Conservation (phyloP, 2,329 filamentous ascomycete genomes). For the Ophiostoma tasmaniense region DNA sequence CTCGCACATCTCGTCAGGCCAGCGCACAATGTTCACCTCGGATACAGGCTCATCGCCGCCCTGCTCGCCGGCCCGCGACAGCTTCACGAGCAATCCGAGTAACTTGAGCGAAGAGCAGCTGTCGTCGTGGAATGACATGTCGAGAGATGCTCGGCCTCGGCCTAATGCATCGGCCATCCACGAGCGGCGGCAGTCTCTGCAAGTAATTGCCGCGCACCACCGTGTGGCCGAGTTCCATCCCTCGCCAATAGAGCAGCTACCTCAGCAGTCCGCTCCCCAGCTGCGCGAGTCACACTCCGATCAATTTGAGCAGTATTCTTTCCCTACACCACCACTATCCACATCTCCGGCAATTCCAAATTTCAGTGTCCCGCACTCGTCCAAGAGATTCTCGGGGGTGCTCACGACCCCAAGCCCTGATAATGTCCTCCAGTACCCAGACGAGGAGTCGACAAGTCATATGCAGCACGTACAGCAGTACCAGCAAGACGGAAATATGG, state of each 20-base stretch:
- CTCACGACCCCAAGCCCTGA: conserved; percentile 21
- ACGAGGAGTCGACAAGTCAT: background rate
- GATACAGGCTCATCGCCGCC: conserved; percentile 46
- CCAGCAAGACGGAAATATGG: background rate
- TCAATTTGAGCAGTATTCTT: background rate
- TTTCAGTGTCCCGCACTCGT: conserved; percentile 41
- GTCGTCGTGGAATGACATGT: conserved; percentile 17
- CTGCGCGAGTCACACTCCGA: background rate
- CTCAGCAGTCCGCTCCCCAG: background rate
- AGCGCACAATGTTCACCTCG: conserved; percentile 52
- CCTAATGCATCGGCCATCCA: conserved; percentile 45
- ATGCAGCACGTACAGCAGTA: conserved; percentile 20
- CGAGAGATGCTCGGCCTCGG: conserved; percentile 35
- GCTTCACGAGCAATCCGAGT: conserved; percentile 34
- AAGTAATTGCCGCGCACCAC: conserved; percentile 25
- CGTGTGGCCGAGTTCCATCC: background rate
- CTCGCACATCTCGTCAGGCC: conserved; percentile 50
- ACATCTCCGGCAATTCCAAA: conserved; percentile 32
- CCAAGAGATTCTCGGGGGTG: conserved; percentile 38
- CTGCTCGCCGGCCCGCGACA: conserved; percentile 47
- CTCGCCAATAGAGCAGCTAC: background rate
- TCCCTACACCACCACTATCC: conserved; percentile 15
- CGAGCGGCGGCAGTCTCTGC: conserved; percentile 45
- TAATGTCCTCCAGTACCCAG: background rate
- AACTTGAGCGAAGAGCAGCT: conserved; percentile 28